Conservation (phyloP, 495 filamentous ascomycete species). For the Saxophila tyrrhenica region DNA sequence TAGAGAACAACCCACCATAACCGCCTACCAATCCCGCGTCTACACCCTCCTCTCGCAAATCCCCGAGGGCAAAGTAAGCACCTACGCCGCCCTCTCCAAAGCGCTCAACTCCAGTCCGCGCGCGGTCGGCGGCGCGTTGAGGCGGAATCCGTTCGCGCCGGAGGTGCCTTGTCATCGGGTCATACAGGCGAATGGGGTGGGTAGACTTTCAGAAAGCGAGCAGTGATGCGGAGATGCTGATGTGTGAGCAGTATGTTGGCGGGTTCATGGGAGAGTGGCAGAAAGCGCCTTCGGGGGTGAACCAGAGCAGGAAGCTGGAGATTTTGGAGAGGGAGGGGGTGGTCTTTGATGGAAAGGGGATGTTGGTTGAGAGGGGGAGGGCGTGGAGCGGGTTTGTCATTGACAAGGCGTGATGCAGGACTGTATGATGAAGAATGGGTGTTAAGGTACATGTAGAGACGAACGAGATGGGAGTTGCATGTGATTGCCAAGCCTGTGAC, state of each 20-base stretch:
- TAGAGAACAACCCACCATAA: constrained; percentile 6
- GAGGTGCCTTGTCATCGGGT: constrained; percentile 32
- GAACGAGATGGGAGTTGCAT: no score
- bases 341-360: constrained; percentile 33
- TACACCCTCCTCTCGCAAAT: constrained; percentile 57
- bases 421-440: background rate
- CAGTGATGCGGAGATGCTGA: background rate
- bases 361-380: constrained; percentile 28
- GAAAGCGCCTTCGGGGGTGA: constrained; percentile 36
- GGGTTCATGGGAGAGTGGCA: constrained; percentile 40
- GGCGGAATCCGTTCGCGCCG: constrained; percentile 34
- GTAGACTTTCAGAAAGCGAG: constrained; percentile 2
- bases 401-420: background rate
- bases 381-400: constrained; percentile 33
- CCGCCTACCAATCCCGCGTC: constrained; percentile 35
- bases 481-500: no score
- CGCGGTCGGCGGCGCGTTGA: constrained; percentile 66
- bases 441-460: background rate
- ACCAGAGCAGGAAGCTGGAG: constrained; percentile 34
- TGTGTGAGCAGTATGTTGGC: constrained; percentile 29
- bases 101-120: constrained; percentile 58
- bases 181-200: constrained; percentile 28
- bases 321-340: constrained; percentile 38
- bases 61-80: constrained; percentile 55
- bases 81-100: constrained; percentile 57